Evolutionary conservation across 2,329 filamentous ascomycete genomes (phyloP).

Genomic region (Penicillium sp.): DNA sequence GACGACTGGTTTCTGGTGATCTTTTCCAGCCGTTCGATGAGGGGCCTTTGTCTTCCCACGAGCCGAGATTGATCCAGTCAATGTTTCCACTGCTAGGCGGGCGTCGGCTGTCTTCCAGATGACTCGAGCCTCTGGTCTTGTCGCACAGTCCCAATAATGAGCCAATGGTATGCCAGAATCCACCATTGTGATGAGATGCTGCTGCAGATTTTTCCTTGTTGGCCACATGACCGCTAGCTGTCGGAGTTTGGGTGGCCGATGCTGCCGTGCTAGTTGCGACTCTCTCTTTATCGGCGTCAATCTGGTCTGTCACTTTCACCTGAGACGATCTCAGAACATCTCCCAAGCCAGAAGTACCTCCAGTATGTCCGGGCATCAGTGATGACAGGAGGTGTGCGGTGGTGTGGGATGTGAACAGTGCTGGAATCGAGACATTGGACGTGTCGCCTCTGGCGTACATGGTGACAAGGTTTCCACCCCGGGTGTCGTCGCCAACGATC

Average conservation of each 20-base stretch:
- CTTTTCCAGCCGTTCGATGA: slow-evolving; percentile 20
- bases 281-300: slow-evolving; percentile 22
- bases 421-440: slow-evolving; percentile 90
- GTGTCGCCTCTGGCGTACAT: slow-evolving; percentile 99
- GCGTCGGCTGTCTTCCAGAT: slow-evolving; percentile 57
- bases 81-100: slow-evolving; percentile 73
- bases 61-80: slow-evolving; percentile 71
- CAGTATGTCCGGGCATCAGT: slow-evolving; percentile 71
- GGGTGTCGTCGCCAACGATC: slow-evolving; percentile 91
- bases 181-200: slow-evolving; percentile 24
- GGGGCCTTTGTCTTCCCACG: slow-evolving; percentile 60
- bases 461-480: slow-evolving; percentile 84
- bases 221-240: slow-evolving; percentile 29
- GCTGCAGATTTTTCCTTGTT: slow-evolving; percentile 17
- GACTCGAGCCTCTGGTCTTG: slow-evolving; percentile 24
- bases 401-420: slow-evolving; percentile 91
- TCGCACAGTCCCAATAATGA: slow-evolving; percentile 46
- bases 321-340: slow-evolving; percentile 59
- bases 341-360: slow-evolving; percentile 62
- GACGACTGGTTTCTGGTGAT: slow-evolving; percentile 31
- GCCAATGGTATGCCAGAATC: slow-evolving; percentile 49
- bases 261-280: slow-evolving; percentile 30
- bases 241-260: slow-evolving; percentile 34
- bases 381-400: slow-evolving; percentile 92
- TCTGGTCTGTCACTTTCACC: slow-evolving; percentile 27